phyloP scores from a whole-genome alignment of 306 rosid genomes.

The Astragalus glycyphyllos region DNA sequence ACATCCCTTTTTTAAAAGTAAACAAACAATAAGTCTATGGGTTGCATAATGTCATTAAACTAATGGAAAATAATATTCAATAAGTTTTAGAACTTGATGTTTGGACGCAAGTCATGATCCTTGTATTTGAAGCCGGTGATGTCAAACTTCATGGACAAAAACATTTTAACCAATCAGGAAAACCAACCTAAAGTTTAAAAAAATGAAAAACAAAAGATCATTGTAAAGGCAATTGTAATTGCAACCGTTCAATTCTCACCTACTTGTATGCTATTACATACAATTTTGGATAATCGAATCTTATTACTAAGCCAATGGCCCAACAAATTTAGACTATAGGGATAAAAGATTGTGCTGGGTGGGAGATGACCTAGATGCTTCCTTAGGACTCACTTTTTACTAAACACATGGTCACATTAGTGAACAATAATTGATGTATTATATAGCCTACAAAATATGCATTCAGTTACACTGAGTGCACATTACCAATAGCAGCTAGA shows the following conservation, averaged over 20 bases:
- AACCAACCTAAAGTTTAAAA: neutral
- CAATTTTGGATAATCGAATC: neutral
- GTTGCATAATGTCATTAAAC: conserved; percentile 36
- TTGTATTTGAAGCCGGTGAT: conserved; percentile 26
- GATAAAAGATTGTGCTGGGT: conserved; percentile 14
- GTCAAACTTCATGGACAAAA: conserved; percentile 32
- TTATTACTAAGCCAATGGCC: conserved; percentile 14
- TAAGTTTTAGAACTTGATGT: conserved; percentile 2
- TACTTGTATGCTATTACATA: conserved; percentile 6
- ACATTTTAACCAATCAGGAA: conserved; percentile 9
- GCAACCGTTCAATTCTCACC: conserved; percentile 12
- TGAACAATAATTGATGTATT: conserved; percentile 25
- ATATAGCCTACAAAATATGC: conserved; percentile 25
- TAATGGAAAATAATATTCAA: conserved; percentile 25
- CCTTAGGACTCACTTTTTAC: neutral
- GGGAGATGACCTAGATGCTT: conserved; percentile 13
- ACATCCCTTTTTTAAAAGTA: conserved; percentile 19
- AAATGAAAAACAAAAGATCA: neutral
- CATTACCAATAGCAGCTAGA: conserved; percentile 95
- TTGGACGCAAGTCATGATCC: conserved; percentile 11
- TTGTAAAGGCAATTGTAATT: neutral
- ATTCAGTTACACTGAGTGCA: conserved; percentile 40
- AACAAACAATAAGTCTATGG: conserved; percentile 26
- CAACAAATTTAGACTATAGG: neutral
- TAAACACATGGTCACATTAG: conserved; percentile 2